Percentiles rank a stretch among this genome's conserved stretches.
Conservation (phyloP, 2,329 filamentous ascomycete genomes). For the Claviceps sp. region DNA sequence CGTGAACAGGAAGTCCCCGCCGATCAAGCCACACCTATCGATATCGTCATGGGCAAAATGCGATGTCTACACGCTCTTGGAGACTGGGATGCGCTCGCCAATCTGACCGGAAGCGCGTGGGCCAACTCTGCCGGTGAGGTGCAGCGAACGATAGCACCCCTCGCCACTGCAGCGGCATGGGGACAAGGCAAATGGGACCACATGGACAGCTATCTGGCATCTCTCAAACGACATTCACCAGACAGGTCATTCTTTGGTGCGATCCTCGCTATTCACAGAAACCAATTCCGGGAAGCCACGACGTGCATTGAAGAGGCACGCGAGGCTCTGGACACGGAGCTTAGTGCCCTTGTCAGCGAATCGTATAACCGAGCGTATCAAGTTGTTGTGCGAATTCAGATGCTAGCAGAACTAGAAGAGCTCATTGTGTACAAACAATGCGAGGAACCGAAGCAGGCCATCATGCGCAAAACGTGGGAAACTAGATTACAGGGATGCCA, state of each 20-base stretch:
- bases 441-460: constrained; percentile 75
- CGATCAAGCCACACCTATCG: constrained; percentile 54
- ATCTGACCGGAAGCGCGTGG: constrained; percentile 86
- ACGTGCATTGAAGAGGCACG: constrained; percentile 80
- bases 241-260: constrained; percentile 97
- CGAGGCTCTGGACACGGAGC: constrained; percentile 86
- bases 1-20: constrained; percentile 58
- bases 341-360: constrained; percentile 92
- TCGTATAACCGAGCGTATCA: constrained; percentile 96
- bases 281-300: constrained; percentile 88
- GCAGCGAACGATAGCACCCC: constrained; percentile 77
- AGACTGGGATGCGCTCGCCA: constrained; percentile 90
- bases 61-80: constrained; percentile 91
- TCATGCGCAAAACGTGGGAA: constrained; percentile 91
- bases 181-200: constrained; percentile 92
- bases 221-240: constrained; percentile 86
- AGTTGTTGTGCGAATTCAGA: constrained; percentile 95
- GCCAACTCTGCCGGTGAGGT: constrained; percentile 77
- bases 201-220: constrained; percentile 93
- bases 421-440: constrained; percentile 97
- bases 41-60: constrained; percentile 99
- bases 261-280: constrained; percentile 86
- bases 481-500: constrained; percentile 89
- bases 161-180: constrained; percentile 94
- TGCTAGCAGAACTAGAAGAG: constrained; percentile 96